phyloP scores from a whole-genome alignment of 1,284 basidiomycete genomes.

The Stereum hirsutum region DNA sequence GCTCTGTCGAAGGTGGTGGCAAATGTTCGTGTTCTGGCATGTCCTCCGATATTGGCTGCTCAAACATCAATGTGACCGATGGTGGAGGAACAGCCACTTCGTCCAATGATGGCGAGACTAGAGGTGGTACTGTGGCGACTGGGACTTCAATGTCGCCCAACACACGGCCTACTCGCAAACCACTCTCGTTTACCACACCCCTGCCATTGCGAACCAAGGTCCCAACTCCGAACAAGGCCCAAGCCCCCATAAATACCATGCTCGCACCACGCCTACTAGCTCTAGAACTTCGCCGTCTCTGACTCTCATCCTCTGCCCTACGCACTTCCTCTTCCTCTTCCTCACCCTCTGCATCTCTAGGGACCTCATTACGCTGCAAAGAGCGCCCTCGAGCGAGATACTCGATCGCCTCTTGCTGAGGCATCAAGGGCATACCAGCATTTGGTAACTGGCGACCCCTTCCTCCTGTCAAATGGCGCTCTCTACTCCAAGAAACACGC shows the following conservation, averaged over 20 bases:
- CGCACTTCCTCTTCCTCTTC: constrained; percentile 16
- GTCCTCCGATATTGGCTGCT: constrained; percentile 9
- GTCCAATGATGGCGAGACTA: background rate
- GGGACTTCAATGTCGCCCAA: constrained; percentile 13
- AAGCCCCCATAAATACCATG: constrained; percentile 66
- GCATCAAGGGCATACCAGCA: constrained; percentile 19
- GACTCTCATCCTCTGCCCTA: constrained; percentile 13
- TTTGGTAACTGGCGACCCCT: constrained; percentile 17
- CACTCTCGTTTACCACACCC: constrained; percentile 14
- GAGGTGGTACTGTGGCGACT: background rate
- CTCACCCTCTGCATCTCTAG: constrained; percentile 11
- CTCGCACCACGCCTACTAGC: constrained; percentile 55
- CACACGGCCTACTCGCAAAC: constrained; percentile 22
- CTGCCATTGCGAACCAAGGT: constrained; percentile 27
- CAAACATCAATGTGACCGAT: constrained; percentile 6
- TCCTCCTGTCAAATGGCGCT: constrained; percentile 33
- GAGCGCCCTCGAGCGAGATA: constrained; percentile 34
- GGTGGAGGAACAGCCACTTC: background rate
- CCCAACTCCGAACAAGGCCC: constrained; percentile 61
- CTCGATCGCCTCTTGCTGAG: constrained; percentile 17
- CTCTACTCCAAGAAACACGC: constrained; percentile 59
- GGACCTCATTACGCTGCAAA: constrained; percentile 22
- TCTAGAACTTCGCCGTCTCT: constrained; percentile 34
- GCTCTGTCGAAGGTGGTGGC: constrained; percentile 34
- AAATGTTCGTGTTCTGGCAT: constrained; percentile 15